A percentile compares a stretch with the other conserved stretches of the same genome.
These are phyloP conservation scores for Chlamydomonas eustigma DNA, from an alignment of 139 green algal species.

Conservation along the genomic window DNA sequence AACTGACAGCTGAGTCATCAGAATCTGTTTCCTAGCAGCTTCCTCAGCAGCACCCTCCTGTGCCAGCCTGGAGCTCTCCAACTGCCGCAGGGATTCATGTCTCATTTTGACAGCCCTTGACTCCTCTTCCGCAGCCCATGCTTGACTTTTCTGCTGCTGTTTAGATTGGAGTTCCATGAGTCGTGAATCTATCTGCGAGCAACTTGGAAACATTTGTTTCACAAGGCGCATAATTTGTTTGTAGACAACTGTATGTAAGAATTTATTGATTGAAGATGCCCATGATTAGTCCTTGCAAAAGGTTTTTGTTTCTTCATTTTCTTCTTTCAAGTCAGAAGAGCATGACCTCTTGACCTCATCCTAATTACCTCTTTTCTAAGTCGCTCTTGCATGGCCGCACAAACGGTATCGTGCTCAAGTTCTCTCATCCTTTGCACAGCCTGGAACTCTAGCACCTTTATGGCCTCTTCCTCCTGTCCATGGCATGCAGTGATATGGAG, in stretches of 20 bases:
- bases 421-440: slow-evolving; percentile 47
- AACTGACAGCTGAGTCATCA: slow-evolving; percentile 22
- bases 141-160: slow-evolving; percentile 13
- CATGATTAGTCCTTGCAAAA: no score
- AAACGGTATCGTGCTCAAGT: slow-evolving; percentile 45
- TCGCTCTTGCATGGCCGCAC: slow-evolving; percentile 19
- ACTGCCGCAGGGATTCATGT: slow-evolving; percentile 17
- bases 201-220: no score
- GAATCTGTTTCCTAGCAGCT: slow-evolving; percentile 13
- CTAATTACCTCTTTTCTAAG: not conserved
- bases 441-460: slow-evolving; percentile 55
- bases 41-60: not conserved
- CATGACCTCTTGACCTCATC: not conserved
- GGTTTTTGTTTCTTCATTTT: no score
- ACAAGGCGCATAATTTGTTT: no score
- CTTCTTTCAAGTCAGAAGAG: not conserved
- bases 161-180: slow-evolving; percentile 25
- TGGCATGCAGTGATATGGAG: not conserved
- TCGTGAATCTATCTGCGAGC: slow-evolving; percentile 12
- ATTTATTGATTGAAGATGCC: no score
- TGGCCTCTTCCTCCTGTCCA: slow-evolving; percentile 21
- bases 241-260: no score
- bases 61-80: not conserved
- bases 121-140: slow-evolving; percentile 21
- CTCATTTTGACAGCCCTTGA: slow-evolving; percentile 1